Evolutionary conservation across 495 filamentous ascomycete genomes (phyloP), one percentile per base, ranked within the genome.

Genomic region (Penicillium cosmopolitanum): DNA sequence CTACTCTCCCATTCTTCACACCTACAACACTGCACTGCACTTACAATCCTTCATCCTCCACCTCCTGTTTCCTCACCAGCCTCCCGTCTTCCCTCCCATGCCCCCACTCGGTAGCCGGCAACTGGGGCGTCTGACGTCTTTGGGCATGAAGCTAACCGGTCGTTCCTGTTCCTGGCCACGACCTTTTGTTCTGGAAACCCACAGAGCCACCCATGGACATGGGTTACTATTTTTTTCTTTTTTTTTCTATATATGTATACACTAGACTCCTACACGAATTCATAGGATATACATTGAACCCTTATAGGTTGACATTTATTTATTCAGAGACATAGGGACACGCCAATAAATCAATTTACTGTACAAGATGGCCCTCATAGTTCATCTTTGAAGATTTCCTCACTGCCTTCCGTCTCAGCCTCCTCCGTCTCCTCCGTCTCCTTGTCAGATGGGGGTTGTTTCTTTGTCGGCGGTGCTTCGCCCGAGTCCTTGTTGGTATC

Each of bases 301-400:
- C 28, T 31, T 4, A 6, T 31, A 31, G 5, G 28, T 9, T 31
- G 28, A 31, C 28, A 8, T 31, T 31, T 9, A 31, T 7, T 5
- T 31, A 4, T 31, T 31, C 23, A 23, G 23, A 23, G 2, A 31
- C 8, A 7, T 0, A 31, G 0, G 8, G 5, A 31, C 28, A 31
- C 28, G 28, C 35, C 19, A 56, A 53, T 42, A 52, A 47, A 46
- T 31, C 13, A 16, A 21, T 56, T 23, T 63, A 61, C 43, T 58
- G 44, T 57, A 63, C 51, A 65, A 35, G 23, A 28, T 31, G 10
- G n/a, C 19, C 57, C 57, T 71, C 67, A 86, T 69, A 85, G 64
- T 61, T 86, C 84, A 60, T 86, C 81, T 59, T 82, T 82, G 54
- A 80, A 84, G 6, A 75, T 71, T 69, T 85, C 82, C 64, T 84